A percentile compares a stretch with the other conserved stretches of the same genome.
phyloP scores from a whole-genome alignment of 805 yeast genomes.

The Wickerhamomyces strasburgensis region DNA sequence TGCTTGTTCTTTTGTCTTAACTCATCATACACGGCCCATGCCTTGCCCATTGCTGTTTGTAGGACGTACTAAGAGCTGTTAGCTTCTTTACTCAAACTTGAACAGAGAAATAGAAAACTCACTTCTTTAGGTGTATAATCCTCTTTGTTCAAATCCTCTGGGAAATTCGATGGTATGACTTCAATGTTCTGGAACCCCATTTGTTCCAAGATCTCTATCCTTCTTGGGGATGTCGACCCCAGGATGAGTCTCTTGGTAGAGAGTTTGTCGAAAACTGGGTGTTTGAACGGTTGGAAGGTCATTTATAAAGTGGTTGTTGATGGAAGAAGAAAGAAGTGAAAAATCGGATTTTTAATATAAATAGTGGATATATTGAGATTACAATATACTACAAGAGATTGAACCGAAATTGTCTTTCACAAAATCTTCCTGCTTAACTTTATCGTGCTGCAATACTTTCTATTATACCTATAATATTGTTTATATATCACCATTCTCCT shows the following conservation, averaged over 20 bases:
- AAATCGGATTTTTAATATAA: too few species aligned
- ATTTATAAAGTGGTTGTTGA: conserved; percentile 1
- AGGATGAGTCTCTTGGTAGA: conserved; percentile 40
- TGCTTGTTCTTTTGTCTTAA: conserved; percentile 18
- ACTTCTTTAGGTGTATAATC: conserved; percentile 41
- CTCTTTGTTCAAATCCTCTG: conserved; percentile 66
- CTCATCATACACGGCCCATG: conserved; percentile 51
- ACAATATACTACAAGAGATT: too few species aligned
- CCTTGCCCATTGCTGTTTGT: conserved; percentile 67
- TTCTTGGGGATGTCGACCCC: conserved; percentile 82
- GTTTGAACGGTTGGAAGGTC: conserved; percentile 23
- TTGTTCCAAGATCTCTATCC: conserved; percentile 64
- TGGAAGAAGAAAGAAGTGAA: too few species aligned
- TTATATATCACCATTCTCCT: background rate
- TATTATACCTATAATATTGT: too few species aligned
- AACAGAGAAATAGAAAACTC: conserved; percentile 8
- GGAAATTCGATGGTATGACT: conserved; percentile 62
- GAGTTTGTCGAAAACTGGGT: conserved; percentile 28
- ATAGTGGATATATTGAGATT: too few species aligned
- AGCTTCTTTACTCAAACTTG: background rate
- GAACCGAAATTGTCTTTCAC: too few species aligned
- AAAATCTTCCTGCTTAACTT: too few species aligned
- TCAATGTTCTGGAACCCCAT: conserved; percentile 44
- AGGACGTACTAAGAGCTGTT: conserved; percentile 47
- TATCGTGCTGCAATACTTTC: too few species aligned